Base-by-base conservation (phyloP, 2,329 filamentous ascomycete genomes). In the Triangularia verruculosa region DNA sequence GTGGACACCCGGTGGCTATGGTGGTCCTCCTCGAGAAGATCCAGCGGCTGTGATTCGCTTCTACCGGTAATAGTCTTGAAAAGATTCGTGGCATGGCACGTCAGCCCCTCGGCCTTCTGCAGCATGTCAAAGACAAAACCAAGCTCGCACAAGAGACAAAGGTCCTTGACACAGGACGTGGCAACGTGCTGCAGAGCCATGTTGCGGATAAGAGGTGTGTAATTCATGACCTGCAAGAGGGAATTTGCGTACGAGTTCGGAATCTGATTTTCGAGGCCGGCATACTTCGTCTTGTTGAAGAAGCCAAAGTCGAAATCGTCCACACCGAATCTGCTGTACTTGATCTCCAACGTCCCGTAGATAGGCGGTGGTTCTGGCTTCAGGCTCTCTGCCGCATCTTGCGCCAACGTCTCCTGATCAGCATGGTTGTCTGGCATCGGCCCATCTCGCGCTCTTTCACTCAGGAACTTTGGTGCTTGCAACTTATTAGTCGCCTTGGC, bases 311-410 rank as follows among this genome's bases (percentile, higher is more conserved):
- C 95, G 75, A 99, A 99, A 76, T 99, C 96, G 72, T 98, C 94
- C n/a, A 99, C 93, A 20, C 95, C 95, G 76, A 97, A 99, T 74
- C 93, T 96, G 82, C 94, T 97, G 80, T 98, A 99, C 75, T 97
- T 97, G 78, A 99, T 99, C 75, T 98, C 94, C 11, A 97, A 91
- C 71, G 93, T 93, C 68, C 91, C 89, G 75, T 99, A 99, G 80
- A 95, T 92, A 8, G 91, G 85, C 22, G 94, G 90, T 4, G 95
- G 90, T 62, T 97, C 93, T 47, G 90, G 86, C 67, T 92, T 90
- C 62, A 89, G 85, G 67, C 89, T 89, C 66, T 91, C 89, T 3
- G 94, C 80, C 61, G 90, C 88, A 61, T 86, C 80, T 39, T 61
- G 87, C 39, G 39, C 34, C 22, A 25, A 51, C 5, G 39, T 27